These are phyloP conservation scores for Maudiozyma pseudohumilis DNA, from an alignment of 805 yeast genomes.

Conservation along the genomic window DNA sequence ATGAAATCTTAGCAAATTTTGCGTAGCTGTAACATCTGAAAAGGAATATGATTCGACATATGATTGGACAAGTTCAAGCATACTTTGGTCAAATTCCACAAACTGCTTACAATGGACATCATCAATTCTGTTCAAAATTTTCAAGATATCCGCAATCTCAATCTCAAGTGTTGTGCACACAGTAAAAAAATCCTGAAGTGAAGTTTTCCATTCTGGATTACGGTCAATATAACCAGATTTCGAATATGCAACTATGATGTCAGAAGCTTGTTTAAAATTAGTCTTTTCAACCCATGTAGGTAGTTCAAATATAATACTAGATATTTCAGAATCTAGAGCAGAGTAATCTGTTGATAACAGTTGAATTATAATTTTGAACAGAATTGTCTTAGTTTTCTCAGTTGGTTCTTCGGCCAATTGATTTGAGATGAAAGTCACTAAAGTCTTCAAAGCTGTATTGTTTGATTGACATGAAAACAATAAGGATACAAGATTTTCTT, in stretches of 20 bases:
- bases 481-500: slow-evolving; percentile 9
- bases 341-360: slow-evolving; percentile 6
- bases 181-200: slow-evolving; percentile 16
- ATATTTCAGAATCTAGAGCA: slow-evolving; percentile 19
- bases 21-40: slow-evolving; percentile 13
- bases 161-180: slow-evolving; percentile 14
- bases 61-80: slow-evolving; percentile 15
- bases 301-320: slow-evolving; percentile 28
- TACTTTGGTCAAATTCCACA: slow-evolving; percentile 5
- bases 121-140: slow-evolving; percentile 28
- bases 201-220: slow-evolving; percentile 7
- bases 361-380: slow-evolving; percentile 5
- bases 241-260: slow-evolving; percentile 28
- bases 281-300: slow-evolving; percentile 27
- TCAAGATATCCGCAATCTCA: slow-evolving; percentile 20
- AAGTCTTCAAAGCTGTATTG: slow-evolving; percentile 8
- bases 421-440: slow-evolving; percentile 14
- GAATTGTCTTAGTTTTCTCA: slow-evolving; percentile 3
- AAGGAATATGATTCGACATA: slow-evolving; percentile 22
- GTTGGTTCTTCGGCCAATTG: slow-evolving; percentile 13
- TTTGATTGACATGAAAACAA: slow-evolving; percentile 10
- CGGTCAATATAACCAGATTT: slow-evolving; percentile 14
- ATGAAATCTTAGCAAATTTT: slow-evolving; percentile 17
- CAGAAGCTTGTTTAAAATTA: slow-evolving; percentile 27
- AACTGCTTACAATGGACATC: slow-evolving; percentile 12